These are phyloP conservation scores for Glaciozyma antarctica DNA, from an alignment of 768 basidiomycete genomes.

Conservation along the genomic window DNA sequence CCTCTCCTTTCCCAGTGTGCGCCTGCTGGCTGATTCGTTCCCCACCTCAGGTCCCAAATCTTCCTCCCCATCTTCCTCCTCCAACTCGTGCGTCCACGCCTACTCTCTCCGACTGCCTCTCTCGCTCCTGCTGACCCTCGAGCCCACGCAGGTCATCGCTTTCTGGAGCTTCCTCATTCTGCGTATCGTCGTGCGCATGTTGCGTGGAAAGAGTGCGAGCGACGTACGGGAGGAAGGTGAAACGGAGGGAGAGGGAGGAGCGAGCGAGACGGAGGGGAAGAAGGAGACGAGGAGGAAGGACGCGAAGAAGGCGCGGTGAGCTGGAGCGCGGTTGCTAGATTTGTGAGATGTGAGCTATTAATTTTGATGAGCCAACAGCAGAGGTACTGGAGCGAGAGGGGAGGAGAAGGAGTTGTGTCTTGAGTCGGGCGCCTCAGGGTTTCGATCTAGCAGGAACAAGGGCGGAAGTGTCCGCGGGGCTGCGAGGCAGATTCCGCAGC, in stretches of 20 bases:
- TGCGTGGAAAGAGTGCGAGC: neutral
- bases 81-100: neutral
- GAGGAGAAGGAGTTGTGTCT: no score
- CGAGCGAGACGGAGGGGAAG: neutral
- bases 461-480: no score
- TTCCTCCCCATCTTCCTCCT: neutral
- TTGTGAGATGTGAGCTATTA: no score
- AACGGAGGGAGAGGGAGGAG: neutral
- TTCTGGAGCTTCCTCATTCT: constrained; percentile 1
- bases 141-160: neutral
- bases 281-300: neutral
- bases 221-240: neutral
- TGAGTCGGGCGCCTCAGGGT: no score
- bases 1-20: neutral
- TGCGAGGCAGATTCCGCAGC: no score
- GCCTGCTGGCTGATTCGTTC: neutral
- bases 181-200: neutral
- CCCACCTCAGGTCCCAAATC: neutral
- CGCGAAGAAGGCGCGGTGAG: no score
- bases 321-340: no score
- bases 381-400: no score
- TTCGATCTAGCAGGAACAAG: no score
- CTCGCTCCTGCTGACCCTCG: no score
- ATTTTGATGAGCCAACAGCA: no score
- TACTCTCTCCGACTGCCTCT: no score